Evolutionary conservation across 768 basidiomycete species (phyloP).

Genomic region (Phaeolepiota aurea): DNA sequence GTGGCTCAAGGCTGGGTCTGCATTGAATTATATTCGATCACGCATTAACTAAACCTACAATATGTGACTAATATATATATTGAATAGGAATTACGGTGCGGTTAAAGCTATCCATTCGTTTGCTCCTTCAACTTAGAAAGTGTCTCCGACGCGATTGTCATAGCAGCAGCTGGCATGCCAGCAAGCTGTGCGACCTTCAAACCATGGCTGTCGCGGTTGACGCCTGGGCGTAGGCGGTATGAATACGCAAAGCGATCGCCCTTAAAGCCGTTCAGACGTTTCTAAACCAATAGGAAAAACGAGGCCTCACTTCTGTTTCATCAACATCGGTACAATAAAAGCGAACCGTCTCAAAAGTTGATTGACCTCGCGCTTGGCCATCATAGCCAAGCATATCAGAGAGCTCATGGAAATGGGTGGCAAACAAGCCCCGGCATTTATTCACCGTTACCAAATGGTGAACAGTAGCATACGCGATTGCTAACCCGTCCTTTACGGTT

Average conservation of each 20-base stretch:
- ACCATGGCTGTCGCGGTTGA: slow-evolving; percentile 88
- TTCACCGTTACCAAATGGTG: slow-evolving; percentile 72
- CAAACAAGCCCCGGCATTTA: slow-evolving; percentile 81
- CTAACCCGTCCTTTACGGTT: slow-evolving; percentile 84
- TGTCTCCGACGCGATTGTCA: slow-evolving; percentile 52
- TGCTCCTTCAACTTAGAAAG: slow-evolving; percentile 29
- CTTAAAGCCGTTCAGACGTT: slow-evolving; percentile 24
- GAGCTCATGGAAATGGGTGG: slow-evolving; percentile 97
- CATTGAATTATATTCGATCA: slow-evolving; percentile 82
- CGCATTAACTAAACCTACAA: slow-evolving; percentile 22
- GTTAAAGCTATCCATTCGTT: slow-evolving; percentile 1
- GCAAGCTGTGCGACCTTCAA: slow-evolving; percentile 85
- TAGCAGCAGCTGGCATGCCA: slow-evolving; percentile 62
- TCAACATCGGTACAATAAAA: slow-evolving; percentile 91
- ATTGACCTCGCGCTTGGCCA: slow-evolving; percentile 30
- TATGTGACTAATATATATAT: background rate
- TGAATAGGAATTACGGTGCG: slow-evolving; percentile 4
- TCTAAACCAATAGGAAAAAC: background rate
- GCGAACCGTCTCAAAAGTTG: slow-evolving; percentile 50
- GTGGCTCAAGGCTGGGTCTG: slow-evolving; percentile 86
- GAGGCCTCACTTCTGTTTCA: slow-evolving; percentile 55
- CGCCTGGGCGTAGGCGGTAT: slow-evolving; percentile 70
- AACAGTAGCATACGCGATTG: slow-evolving; percentile 87
- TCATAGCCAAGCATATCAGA: slow-evolving; percentile 72
- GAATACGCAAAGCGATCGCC: slow-evolving; percentile 78